Evolutionary conservation across 106 monocot genomes (phyloP), one percentile per base, ranked within the genome.

Genomic region (Dendrobium catenatum): DNA sequence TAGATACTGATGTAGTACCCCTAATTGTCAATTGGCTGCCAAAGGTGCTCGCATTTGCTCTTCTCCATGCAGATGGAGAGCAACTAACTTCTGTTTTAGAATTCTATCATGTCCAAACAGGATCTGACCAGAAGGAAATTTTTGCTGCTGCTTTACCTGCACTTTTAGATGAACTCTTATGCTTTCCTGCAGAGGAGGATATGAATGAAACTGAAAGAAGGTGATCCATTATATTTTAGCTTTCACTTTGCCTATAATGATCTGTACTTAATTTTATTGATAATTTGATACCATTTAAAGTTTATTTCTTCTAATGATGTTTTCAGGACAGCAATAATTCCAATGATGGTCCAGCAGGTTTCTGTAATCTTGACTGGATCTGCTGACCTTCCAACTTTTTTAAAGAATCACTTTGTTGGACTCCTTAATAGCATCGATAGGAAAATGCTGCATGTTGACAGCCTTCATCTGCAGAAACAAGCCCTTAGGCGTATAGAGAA

Each of bases 371-470:
- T 99, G 87, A 99, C 88, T 43, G 87, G 88, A 68, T 91, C 86
- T 73, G 89, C 90, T 83, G 88, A 93, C 33, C 93, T 99, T 84
- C 88, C 94, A 41, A 85, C 68, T 16, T 99, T 99, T 86, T 75
- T 99, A 44, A 99, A 91, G 86, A 91, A 91, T 83, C 89, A 99
- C 80, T 93, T 99, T 91, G 98, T 93, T 78, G 86, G 98, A 43
- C 95, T 99, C 67, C 98, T 99, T 66, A 99, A 99, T 79, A 95
- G 95, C 79, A 89, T 99, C 79, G 95, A 99, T 51, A 86, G 90
- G 79, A 99, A 95, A 84, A 93, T 99, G 95, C 98, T 99, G 85
- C 95, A 88, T 85, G 83, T 88, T 81, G 89, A 91, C 79, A 90
- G 95, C 48, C 31, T 84, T 15, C 61, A 75, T 83, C 68, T 91